A percentile compares a stretch with the other conserved stretches of the same genome.
These are phyloP conservation scores for Didymella pinodella DNA, from an alignment of 2,329 filamentous ascomycete species.

Conservation along the genomic window DNA sequence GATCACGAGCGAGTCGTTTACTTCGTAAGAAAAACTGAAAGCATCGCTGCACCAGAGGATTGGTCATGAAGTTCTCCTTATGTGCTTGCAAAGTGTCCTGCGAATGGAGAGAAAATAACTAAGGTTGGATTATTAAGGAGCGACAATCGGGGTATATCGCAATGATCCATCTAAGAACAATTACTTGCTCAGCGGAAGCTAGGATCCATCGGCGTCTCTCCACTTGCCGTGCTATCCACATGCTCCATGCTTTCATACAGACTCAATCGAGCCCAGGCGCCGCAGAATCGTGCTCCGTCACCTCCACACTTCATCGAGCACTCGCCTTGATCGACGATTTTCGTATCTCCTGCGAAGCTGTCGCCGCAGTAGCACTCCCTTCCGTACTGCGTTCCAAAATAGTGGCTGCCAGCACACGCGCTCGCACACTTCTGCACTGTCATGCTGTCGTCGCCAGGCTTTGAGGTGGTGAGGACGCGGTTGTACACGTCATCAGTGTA, in stretches of 20 bases:
- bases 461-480: constrained; percentile 23
- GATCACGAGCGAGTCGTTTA: no score
- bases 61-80: no score
- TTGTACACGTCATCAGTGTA: constrained; percentile 27
- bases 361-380: constrained; percentile 34
- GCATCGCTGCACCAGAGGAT: no score
- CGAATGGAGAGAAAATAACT: neutral
- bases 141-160: neutral
- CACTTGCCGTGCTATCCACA: constrained; percentile 16
- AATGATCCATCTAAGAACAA: neutral
- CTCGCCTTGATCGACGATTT: constrained; percentile 25
- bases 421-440: constrained; percentile 28
- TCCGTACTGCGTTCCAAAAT: constrained; percentile 29
- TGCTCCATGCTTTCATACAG: constrained; percentile 49
- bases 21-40: no score
- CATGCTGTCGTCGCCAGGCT: constrained; percentile 15
- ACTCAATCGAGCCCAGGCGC: constrained; percentile 29
- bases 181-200: neutral
- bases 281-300: constrained; percentile 29
- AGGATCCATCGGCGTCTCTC: constrained; percentile 7
- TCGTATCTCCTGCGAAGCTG: constrained; percentile 16
- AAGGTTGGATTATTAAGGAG: neutral
- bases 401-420: constrained; percentile 21
- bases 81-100: no score
- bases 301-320: constrained; percentile 30